Percentiles rank a stretch among this genome's conserved stretches.
Evolutionary conservation across 768 basidiomycete genomes (phyloP).

Genomic region (Tremella yokohamensis): DNA sequence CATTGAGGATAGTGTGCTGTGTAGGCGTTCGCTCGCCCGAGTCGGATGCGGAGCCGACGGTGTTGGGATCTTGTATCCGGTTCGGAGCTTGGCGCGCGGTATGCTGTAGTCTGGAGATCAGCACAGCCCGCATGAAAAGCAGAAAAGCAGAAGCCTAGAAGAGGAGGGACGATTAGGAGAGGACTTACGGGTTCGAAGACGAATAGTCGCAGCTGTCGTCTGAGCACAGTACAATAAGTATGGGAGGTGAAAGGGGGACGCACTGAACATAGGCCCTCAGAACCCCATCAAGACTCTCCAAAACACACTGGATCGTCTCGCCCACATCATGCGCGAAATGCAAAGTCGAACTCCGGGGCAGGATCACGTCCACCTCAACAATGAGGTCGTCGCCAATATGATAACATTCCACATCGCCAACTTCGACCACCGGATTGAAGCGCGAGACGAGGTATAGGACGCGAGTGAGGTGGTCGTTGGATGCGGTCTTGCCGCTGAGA

Average conservation of each 20-base stretch:
- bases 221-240: not conserved
- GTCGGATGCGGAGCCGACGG: too few relatives aligned
- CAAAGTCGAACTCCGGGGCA: constrained; percentile 34
- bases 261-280: constrained; percentile 51
- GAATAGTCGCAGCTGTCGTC: constrained; percentile 19
- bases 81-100: too few relatives aligned
- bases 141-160: too few relatives aligned
- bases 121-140: too few relatives aligned
- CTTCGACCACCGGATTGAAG: constrained; percentile 51
- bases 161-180: not conserved
- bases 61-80: too few relatives aligned
- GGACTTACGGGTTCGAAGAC: constrained; percentile 20
- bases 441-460: constrained; percentile 53
- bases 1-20: too few relatives aligned
- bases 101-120: too few relatives aligned
- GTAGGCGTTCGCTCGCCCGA: too few relatives aligned
- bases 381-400: constrained; percentile 48
- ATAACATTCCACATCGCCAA: constrained; percentile 51
- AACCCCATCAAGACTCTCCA: constrained; percentile 42
- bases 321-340: constrained; percentile 52
- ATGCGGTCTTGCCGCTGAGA: constrained; percentile 43
- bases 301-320: constrained; percentile 48
- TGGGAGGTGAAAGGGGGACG: not conserved
- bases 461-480: constrained; percentile 39
- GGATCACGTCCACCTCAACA: constrained; percentile 46